phyloP scores from a whole-genome alignment of 768 basidiomycete species.

The Tricholoma saponaceum region DNA sequence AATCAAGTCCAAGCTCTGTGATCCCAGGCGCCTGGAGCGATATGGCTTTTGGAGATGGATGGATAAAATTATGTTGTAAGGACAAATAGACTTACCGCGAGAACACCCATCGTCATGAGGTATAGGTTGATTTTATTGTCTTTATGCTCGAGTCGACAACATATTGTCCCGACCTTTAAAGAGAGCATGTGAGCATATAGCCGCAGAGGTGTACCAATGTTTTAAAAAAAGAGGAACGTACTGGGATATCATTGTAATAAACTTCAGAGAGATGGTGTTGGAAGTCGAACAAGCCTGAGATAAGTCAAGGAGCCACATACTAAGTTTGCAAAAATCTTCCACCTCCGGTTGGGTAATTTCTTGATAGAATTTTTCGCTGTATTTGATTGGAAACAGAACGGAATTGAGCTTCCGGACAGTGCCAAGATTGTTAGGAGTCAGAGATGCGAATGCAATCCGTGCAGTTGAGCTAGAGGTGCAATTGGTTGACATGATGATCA shows the following conservation, averaged over 20 bases:
- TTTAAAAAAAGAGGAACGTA: constrained; percentile 22
- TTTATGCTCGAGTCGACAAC: constrained; percentile 76
- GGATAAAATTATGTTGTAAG: constrained; percentile 6
- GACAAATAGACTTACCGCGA: constrained; percentile 57
- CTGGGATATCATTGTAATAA: constrained; percentile 89
- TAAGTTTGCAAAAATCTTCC: constrained; percentile 85
- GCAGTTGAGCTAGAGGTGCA: constrained; percentile 16
- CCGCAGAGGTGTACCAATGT: background rate
- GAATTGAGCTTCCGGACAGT: constrained; percentile 66
- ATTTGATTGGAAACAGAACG: constrained; percentile 86
- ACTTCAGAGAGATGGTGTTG: constrained; percentile 38
- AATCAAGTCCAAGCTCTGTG: constrained; percentile 65
- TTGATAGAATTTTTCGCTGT: constrained; percentile 84
- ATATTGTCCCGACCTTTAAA: constrained; percentile 71
- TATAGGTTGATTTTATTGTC: constrained; percentile 59
- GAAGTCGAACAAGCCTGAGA: background rate
- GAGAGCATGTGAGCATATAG: constrained; percentile 8
- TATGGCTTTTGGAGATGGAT: constrained; percentile 57
- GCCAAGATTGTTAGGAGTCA: constrained; percentile 82
- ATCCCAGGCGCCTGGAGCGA: constrained; percentile 73
- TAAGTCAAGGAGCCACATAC: constrained; percentile 36
- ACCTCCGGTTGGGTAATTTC: constrained; percentile 73
- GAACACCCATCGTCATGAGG: constrained; percentile 89
- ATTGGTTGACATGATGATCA: constrained; percentile 9
- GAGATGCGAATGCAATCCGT: constrained; percentile 66